A percentile compares a stretch with the other conserved stretches of the same genome.
These are phyloP conservation scores for Aphanomyces euteiches DNA, from an alignment of 352 stramenopile species.

Conservation along the genomic window DNA sequence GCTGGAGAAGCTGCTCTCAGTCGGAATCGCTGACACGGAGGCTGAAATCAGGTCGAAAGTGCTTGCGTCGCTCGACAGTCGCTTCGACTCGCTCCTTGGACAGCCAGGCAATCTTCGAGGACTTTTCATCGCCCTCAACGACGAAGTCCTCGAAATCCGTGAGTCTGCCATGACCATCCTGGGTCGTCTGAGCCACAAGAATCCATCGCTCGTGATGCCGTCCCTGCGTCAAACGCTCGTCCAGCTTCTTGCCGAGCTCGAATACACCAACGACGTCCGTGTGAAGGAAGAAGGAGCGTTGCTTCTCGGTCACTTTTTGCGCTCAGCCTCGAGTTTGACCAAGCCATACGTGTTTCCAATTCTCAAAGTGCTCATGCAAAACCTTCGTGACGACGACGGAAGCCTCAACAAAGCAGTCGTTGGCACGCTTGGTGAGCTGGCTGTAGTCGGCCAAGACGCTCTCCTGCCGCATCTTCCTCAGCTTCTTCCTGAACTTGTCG, in stretches of 20 bases:
- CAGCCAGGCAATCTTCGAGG: slow-evolving; percentile 82
- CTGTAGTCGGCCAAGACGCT: slow-evolving; percentile 70
- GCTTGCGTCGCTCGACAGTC: slow-evolving; percentile 69
- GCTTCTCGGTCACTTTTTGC: slow-evolving; percentile 73
- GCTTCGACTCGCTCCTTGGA: slow-evolving; percentile 74
- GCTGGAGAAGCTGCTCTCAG: slow-evolving; percentile 71
- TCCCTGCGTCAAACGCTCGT: slow-evolving; percentile 82
- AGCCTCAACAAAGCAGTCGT: slow-evolving; percentile 84
- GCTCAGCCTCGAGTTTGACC: slow-evolving; percentile 67
- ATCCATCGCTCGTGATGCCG: slow-evolving; percentile 72
- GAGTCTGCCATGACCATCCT: slow-evolving; percentile 86
- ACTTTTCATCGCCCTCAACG: slow-evolving; percentile 83
- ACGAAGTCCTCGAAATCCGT: slow-evolving; percentile 85
- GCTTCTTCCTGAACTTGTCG: slow-evolving; percentile 81
- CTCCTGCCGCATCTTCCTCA: slow-evolving; percentile 80
- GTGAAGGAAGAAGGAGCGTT: slow-evolving; percentile 81
- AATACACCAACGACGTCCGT: slow-evolving; percentile 77
- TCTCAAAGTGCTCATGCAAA: slow-evolving; percentile 82
- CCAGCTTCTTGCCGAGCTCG: slow-evolving; percentile 79
- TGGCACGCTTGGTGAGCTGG: slow-evolving; percentile 74
- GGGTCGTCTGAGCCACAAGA: slow-evolving; percentile 78
- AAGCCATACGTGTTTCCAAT: slow-evolving; percentile 85
- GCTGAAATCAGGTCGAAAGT: slow-evolving; percentile 79
- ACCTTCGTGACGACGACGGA: slow-evolving; percentile 68
- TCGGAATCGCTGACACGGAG: slow-evolving; percentile 84